Evolutionary conservation across 2,329 filamentous ascomycete genomes (phyloP).

Genomic region (Remersonia thermophila): DNA sequence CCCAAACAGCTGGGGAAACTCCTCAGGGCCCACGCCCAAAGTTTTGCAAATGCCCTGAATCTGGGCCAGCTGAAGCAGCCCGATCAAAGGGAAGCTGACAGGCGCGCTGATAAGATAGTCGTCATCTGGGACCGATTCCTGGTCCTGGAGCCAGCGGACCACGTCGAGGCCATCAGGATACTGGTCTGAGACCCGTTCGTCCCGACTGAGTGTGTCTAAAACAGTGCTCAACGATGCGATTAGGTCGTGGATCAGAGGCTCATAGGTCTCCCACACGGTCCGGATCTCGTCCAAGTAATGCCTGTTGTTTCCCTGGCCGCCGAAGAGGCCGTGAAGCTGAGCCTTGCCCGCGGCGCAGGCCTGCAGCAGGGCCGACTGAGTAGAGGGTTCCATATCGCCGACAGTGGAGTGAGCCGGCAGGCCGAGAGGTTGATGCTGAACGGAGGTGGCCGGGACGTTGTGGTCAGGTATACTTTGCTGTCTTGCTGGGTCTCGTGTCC

Average conservation of each 20-base stretch:
- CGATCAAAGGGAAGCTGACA: conserved; percentile 1
- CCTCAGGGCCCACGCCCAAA: neutral
- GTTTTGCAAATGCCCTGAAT: neutral
- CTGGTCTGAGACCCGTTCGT: conserved; percentile 1
- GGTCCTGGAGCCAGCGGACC: neutral
- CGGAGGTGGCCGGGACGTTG: too few relatives aligned
- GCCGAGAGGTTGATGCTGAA: too few relatives aligned
- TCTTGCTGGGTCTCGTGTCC: too few relatives aligned
- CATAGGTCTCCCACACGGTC: neutral
- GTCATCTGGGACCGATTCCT: neutral
- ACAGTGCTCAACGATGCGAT: neutral
- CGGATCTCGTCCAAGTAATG: conserved; percentile 2
- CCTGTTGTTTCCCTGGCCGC: conserved; percentile 3
- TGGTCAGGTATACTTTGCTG: too few relatives aligned
- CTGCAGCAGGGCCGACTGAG: neutral
- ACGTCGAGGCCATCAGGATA: conserved; percentile 1
- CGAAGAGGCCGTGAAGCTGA: conserved; percentile 1
- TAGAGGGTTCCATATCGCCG: neutral
- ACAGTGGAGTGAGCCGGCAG: too few relatives aligned
- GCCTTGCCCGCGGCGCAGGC: neutral
- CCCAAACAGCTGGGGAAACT: neutral
- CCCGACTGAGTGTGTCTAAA: neutral
- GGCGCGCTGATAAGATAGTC: conserved; percentile 4
- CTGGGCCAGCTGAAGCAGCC: neutral
- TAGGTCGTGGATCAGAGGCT: neutral